These are phyloP conservation scores for Fonsecaea multimorphosa DNA, from an alignment of 2,329 filamentous ascomycete genomes.

Conservation along the genomic window DNA sequence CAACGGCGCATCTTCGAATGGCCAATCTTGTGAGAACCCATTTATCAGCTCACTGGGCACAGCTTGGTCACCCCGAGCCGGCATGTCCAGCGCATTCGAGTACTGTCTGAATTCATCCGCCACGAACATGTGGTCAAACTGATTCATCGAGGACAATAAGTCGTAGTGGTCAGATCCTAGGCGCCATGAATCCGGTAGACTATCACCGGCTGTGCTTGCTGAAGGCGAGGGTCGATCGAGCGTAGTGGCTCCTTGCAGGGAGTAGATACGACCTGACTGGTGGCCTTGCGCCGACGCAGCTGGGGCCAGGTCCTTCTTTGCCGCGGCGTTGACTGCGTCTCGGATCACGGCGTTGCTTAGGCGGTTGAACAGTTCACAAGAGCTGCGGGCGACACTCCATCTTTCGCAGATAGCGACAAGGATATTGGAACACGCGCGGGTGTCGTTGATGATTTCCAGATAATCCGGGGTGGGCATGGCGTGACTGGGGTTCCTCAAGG, in stretches of 20 bases:
- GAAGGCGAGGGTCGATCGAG: background rate
- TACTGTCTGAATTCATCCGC: slow-evolving; percentile 7
- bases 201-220: too few species aligned
- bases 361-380: slow-evolving; percentile 52
- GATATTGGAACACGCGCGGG: slow-evolving; percentile 53
- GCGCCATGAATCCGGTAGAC: too few species aligned
- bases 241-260: too few species aligned
- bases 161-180: too few species aligned
- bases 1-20: slow-evolving; percentile 12
- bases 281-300: background rate
- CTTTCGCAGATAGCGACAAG: slow-evolving; percentile 54
- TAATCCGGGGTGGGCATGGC: background rate
- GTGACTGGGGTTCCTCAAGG: slow-evolving; percentile 1
- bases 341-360: slow-evolving; percentile 52
- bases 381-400: slow-evolving; percentile 50
- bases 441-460: slow-evolving; percentile 53
- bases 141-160: background rate
- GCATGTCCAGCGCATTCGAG: background rate
- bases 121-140: slow-evolving; percentile 14
- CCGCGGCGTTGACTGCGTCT: slow-evolving; percentile 47
- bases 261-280: too few species aligned
- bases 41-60: slow-evolving; percentile 10
- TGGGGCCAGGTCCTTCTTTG: background rate
- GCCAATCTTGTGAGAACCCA: slow-evolving; percentile 23
- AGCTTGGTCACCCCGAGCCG: background rate